Percentiles rank a stretch among this genome's conserved stretches.
These are phyloP conservation scores for Pleurotus salmoneostramineus DNA, from an alignment of 768 basidiomycete species.

Conservation along the genomic window DNA sequence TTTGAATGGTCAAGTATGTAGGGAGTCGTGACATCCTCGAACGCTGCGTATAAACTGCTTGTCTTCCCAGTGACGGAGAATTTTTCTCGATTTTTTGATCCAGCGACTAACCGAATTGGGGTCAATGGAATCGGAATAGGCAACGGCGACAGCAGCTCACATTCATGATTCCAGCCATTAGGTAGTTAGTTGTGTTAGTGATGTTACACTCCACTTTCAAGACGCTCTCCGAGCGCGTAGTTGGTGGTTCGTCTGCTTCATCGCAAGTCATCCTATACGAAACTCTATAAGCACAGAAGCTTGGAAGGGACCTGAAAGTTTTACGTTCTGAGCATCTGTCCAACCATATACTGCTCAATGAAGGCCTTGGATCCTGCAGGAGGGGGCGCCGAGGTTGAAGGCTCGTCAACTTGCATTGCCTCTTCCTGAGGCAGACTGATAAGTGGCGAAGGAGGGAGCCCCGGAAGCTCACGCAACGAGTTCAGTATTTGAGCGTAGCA, in stretches of 20 bases:
- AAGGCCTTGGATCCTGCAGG: constrained; percentile 45
- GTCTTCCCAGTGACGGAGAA: constrained; percentile 73
- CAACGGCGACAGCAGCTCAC: constrained; percentile 32
- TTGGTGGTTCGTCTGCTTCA: constrained; percentile 77
- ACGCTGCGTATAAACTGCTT: constrained; percentile 78
- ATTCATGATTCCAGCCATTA: constrained; percentile 81
- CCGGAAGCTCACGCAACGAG: constrained; percentile 69
- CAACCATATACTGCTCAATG: constrained; percentile 78
- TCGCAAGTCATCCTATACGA: constrained; percentile 65
- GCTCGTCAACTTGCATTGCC: constrained; percentile 17
- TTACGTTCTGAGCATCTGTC: constrained; percentile 70
- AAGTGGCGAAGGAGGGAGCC: constrained; percentile 24
- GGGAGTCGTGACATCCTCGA: constrained; percentile 84
- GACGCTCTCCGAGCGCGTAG: constrained; percentile 63
- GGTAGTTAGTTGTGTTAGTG: constrained; percentile 77
- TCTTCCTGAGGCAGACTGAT: constrained; percentile 23
- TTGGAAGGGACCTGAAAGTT: constrained; percentile 9
- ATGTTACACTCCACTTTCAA: constrained; percentile 95
- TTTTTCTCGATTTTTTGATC: constrained; percentile 83
- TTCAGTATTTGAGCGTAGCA: constrained; percentile 78
- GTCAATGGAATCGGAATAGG: neutral
- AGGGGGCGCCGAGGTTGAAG: constrained; percentile 6
- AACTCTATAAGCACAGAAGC: neutral
- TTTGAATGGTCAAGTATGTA: constrained; percentile 81
- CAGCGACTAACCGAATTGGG: constrained; percentile 53